Evolutionary conservation across 2,329 filamentous ascomycete species (phyloP).

Genomic region (Diaporthe capsici): DNA sequence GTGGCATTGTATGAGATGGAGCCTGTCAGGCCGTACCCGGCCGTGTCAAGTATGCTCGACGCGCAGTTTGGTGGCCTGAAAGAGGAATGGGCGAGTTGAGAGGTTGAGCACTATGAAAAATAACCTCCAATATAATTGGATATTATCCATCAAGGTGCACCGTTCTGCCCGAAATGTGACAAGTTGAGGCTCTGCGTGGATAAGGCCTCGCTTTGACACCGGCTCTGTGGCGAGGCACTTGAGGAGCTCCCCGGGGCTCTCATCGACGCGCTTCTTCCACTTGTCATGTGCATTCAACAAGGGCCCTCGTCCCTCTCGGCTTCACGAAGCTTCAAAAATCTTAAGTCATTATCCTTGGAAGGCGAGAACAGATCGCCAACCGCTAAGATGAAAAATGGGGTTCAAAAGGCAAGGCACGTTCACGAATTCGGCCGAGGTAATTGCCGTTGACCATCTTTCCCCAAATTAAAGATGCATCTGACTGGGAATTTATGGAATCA

Average conservation of each 20-base stretch:
- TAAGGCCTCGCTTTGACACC: too few species aligned
- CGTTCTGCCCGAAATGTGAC: background rate
- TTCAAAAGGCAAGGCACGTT: background rate
- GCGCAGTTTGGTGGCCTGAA: slow-evolving; percentile 5
- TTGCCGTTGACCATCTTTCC: background rate
- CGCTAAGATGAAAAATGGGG: background rate
- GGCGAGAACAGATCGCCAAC: background rate
- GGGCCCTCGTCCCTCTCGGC: background rate
- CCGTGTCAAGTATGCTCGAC: slow-evolving; percentile 20
- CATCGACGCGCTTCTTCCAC: background rate
- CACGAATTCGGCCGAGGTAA: too few species aligned
- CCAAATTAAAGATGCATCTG: background rate
- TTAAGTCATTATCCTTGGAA: background rate
- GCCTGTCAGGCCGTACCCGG: slow-evolving; percentile 8
- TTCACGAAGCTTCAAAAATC: background rate
- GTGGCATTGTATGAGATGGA: slow-evolving; percentile 20
- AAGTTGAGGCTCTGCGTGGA: background rate
- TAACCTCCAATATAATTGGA: background rate
- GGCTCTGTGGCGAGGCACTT: too few species aligned
- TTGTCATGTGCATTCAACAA: background rate
- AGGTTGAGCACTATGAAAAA: background rate
- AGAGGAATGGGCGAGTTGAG: slow-evolving; percentile 16
- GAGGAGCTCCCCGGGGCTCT: background rate
- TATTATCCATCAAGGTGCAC: background rate
- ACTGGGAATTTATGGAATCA: background rate